Base-by-base conservation (phyloP, 2,329 filamentous ascomycete genomes). In the Colletotrichum tropicicola region DNA sequence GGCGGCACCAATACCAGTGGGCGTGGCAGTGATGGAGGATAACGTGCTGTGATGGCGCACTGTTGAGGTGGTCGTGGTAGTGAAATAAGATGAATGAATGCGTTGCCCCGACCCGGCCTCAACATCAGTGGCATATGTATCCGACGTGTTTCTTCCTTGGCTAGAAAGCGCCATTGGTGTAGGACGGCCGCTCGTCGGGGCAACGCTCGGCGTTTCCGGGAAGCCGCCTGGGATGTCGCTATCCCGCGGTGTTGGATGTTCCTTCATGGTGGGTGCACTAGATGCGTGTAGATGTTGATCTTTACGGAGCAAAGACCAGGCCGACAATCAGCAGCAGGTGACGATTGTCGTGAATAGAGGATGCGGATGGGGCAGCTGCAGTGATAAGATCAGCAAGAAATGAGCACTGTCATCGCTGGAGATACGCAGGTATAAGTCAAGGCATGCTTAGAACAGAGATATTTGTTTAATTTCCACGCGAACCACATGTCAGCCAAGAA, bases 171-270 rank as follows among this genome's bases (percentile, higher is more conserved):
- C 30, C 27, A 67, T 65, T 4, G 65, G 56, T 10, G 65, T 66
- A 9, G 59, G 48, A 30, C 41, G 37, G 10, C 67, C 65, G 9
- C 60, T 61, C 10, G 70, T 65, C 4, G 67, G 62, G 8, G 70
- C 69, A 17, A 57, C 28, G 35, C 63, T 68, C 4, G 70, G 70
- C 3, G 75, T 77, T 63, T 73, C 73, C 5, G 74, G 74, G 28
- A 71, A 77, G 3, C 74, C 75, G 35, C 75, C 75, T 28, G 75
- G 75, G 23, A 77, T 60, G 59, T 75, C 74, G 17, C 65, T 71
- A 56, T 76, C 72, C 57, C 68, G 68, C 30, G 74, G 75, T 9
- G 75, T 75, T 7, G 68, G 69, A 32, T 44, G 69, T 9, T 72
- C 69, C 25, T 74, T 70, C 73, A 74, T 75, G 19, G 47, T 68